A percentile compares a stretch with the other conserved stretches of the same genome.
Conservation (phyloP, 805 yeast species). For the Ogataea wickerhamii region DNA sequence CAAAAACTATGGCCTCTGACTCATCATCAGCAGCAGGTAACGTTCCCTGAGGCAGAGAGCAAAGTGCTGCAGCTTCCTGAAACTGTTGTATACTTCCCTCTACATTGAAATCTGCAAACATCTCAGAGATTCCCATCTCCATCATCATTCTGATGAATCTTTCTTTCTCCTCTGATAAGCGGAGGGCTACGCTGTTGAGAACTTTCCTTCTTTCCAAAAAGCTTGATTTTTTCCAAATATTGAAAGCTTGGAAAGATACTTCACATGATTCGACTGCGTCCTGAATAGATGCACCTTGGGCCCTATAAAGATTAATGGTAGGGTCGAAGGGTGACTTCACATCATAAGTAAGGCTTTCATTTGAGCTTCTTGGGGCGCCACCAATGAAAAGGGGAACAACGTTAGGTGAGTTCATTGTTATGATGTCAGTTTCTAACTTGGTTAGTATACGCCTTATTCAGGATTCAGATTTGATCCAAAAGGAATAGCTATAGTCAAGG, state of each 20-base stretch:
- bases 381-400: constrained; percentile 5
- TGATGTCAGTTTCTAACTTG: background rate
- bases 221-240: constrained; percentile 3
- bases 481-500: no score
- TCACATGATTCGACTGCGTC: constrained; percentile 4
- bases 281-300: constrained; percentile 4
- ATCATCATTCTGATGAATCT: constrained; percentile 1
- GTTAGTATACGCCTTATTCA: no score
- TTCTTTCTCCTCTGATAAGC: background rate
- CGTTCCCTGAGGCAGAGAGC: constrained; percentile 5
- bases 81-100: constrained; percentile 3
- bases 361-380: background rate
- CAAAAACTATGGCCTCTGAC: constrained; percentile 4
- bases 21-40: constrained; percentile 1
- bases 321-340: constrained; percentile 6
- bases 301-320: background rate
- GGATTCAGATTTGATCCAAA: no score
- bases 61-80: constrained; percentile 8
- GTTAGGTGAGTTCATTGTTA: background rate
- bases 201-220: constrained; percentile 1
- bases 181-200: constrained; percentile 1
- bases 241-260: constrained; percentile 2
- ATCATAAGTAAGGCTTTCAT: background rate
- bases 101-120: constrained; percentile 7
- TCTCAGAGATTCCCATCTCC: constrained; percentile 6